A percentile compares a stretch with the other conserved stretches of the same genome.
Evolutionary conservation across 73 alveolate species (phyloP).

Genomic region (Symbiodinium natans): DNA sequence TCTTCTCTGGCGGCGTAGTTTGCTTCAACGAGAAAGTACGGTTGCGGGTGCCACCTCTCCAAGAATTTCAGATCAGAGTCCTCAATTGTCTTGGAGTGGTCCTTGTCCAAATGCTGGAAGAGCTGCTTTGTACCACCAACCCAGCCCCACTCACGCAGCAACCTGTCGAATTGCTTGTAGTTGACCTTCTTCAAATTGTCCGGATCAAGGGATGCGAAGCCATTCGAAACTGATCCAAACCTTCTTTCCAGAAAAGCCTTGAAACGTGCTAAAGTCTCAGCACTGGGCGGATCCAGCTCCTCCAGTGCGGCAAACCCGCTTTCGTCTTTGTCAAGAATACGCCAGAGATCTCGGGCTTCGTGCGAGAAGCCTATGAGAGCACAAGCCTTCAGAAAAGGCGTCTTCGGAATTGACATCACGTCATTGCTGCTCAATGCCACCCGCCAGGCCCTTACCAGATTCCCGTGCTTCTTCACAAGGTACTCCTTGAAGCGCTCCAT

Average conservation of each 20-base stretch:
- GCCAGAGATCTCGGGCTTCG: constrained; percentile 36
- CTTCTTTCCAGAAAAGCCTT: background rate
- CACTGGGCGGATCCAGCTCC: constrained; percentile 45
- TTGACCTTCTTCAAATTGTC: background rate
- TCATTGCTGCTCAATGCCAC: constrained; percentile 16
- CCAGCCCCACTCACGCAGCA: constrained; percentile 26
- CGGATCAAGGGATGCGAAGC: background rate
- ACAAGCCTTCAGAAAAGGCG: constrained; percentile 3
- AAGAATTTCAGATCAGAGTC: constrained; percentile 41
- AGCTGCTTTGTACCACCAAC: background rate
- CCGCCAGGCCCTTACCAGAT: constrained; percentile 49
- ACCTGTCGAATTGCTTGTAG: constrained; percentile 11
- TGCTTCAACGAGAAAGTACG: constrained; percentile 39
- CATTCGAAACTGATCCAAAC: background rate
- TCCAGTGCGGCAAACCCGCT: constrained; percentile 51
- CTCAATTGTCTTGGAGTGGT: background rate
- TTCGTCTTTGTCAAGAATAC: constrained; percentile 40
- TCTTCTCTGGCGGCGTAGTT: background rate
- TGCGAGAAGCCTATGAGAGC: constrained; percentile 35
- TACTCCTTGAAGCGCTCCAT: constrained; percentile 36
- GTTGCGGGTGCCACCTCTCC: constrained; percentile 47
- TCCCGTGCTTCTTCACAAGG: constrained; percentile 66
- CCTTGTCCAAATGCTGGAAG: constrained; percentile 12
- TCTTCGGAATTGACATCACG: constrained; percentile 20
- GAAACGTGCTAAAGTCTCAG: constrained; percentile 33